Evolutionary conservation across 2,329 filamentous ascomycete species (phyloP), one percentile per base, ranked within the genome.

Genomic region (Thelonectria rubi): DNA sequence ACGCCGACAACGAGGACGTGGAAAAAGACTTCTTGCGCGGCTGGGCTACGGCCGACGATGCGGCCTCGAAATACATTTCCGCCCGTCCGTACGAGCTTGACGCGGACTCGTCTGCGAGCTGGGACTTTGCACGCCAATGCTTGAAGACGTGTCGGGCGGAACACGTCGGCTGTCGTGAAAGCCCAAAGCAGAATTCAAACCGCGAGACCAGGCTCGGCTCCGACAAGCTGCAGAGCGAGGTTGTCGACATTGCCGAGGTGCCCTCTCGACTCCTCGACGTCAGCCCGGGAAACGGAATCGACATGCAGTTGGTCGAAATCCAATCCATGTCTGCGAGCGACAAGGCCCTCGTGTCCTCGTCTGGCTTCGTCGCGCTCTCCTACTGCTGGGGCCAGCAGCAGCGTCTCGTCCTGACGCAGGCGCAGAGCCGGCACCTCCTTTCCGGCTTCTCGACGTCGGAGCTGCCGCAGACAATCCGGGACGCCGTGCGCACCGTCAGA

Each of bases 361-460:
- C 42, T 10, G 56, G 56, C 15, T 58, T 42, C 17, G 42, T 14
- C 3, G 18, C 32, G 1, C 49, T 58, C 3, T 58, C 56, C 20
- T 58, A 58, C 18, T 58, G 56, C n/a, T 58, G 56, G 56, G 56
- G 56, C 9, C 32, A 17, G 3, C 30, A 12, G 14, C 30, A 47
- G n/a, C 9, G 15, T 4, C 30, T 55, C 18, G n/a, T 6, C 11
- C 15, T 32, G 9, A 37, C 49, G 26, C 3, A 11, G 34, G 2
- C 2, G 4, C n/a, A n/a, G n/a, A 14, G 5, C 8, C n/a, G 5
- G 17, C 15, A 48, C 12, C 51, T 58, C 11, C 15, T 12, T 3
- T 15, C 11, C 12, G 56, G 56, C 6, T 48, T 58, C 8, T n/a
- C 26, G 3, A 5, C 26, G 3, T 40, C 21, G 2, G 18, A 53